phyloP scores from a whole-genome alignment of 1,284 basidiomycete genomes.

The Rhodotorula mucilaginosa region DNA sequence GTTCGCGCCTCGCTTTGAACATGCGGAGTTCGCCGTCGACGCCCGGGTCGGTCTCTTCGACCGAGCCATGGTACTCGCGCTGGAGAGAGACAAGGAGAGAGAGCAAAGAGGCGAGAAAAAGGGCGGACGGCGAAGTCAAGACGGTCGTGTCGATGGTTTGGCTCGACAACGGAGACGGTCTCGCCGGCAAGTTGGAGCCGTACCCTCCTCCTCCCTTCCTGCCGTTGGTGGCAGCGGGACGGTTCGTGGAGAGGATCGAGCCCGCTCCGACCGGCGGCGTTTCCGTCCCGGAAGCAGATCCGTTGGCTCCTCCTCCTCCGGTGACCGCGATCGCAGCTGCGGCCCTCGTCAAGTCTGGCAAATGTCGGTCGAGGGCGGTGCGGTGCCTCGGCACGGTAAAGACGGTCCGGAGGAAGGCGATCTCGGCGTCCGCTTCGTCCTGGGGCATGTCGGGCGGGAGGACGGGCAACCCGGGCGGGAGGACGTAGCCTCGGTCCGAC shows the following conservation, averaged over 20 bases:
- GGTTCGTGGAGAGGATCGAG: conserved; percentile 19
- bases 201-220: not conserved
- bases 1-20: conserved; percentile 40
- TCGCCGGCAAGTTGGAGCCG: not conserved
- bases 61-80: conserved; percentile 23
- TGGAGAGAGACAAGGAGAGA: conserved; percentile 40
- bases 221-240: not conserved
- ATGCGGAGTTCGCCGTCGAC: conserved; percentile 42
- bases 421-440: conserved; percentile 37
- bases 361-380: conserved; percentile 28
- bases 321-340: not conserved
- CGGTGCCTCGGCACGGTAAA: conserved; percentile 33
- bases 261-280: not conserved
- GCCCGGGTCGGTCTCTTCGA: conserved; percentile 41
- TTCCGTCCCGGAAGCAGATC: not conserved
- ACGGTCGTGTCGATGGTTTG: conserved; percentile 33
- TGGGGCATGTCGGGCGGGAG: conserved; percentile 35
- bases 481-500: conserved; percentile 29
- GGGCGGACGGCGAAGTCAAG: conserved; percentile 37
- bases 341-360: conserved; percentile 20
- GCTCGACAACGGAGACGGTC: conserved; percentile 24
- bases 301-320: not conserved
- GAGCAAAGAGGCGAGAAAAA: conserved; percentile 35
- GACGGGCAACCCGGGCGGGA: conserved; percentile 32
- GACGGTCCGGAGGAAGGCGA: conserved; percentile 28